Evolutionary conservation across 768 basidiomycete genomes (phyloP), one percentile per base, ranked within the genome.

Genomic region (Pleurotus tuoliensis): DNA sequence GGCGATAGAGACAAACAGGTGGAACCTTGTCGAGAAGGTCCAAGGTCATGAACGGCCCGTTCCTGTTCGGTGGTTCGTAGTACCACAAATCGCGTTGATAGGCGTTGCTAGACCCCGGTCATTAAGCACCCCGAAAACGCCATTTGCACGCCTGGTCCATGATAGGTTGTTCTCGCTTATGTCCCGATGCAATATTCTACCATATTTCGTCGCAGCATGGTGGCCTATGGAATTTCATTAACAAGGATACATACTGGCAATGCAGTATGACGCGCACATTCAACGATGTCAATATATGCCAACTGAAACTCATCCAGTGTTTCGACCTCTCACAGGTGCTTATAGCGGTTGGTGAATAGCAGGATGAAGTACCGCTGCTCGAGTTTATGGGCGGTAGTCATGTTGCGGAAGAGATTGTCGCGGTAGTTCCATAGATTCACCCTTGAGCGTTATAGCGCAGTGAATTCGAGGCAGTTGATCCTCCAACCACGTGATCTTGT

Each of bases 101-200:
- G 46, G 30, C 5, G 49, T 50, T 1, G 67, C 60, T 55, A 65
- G 62, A 48, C 69, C 68, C 61, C 64, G 69, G 55, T 71, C 70
- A 49, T 65, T 61, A 6, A 70, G 59, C 8, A 69, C 62, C 1
- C 68, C 69, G 18, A 58, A 51, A 38, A 15, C 13, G 13, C 27
- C 27, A 30, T 30, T 30, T 24, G 24, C 24, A 24, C 24, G 24
- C 24, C 24, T 24, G 9, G 5, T 46, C 34, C 25, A 63, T 69
- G 70, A 69, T 16, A 72, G 53, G 52, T 69, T 71, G 55, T 64
- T 63, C 20, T 66, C 62, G 59, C 72, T 69, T 49, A 73, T 52
- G 55, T 73, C 65, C 38, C 66, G 56, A 56, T 73, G 69, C 20
- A 73, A 54, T 15, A 71, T 59, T 4, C 56, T 47, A 2, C 61